Base-by-base conservation (phyloP, 306 rosid species). In the Medicago lupulina region DNA sequence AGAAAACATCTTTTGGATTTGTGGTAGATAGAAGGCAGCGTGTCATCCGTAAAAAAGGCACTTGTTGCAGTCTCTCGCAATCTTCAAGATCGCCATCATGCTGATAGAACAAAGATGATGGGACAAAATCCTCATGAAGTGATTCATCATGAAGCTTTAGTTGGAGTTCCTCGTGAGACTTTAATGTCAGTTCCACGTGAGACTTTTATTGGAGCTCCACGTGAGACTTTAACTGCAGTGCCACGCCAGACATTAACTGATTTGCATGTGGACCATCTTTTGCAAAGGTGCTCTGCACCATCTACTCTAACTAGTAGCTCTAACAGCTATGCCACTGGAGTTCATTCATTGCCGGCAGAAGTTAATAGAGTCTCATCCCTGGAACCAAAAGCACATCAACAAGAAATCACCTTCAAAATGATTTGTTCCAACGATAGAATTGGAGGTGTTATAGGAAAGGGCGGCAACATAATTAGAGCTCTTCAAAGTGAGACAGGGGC, bases 401-500 rank as follows among this genome's bases (percentile, higher is more conserved):
- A 86, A 76, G 98, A 95, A 71, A 85, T 95, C 84, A 81, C 76
- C 73, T 95, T 92, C 76, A 89, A 79, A 84, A 85, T 95, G 76
- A 91, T 95, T 79, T 95, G 97, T 78, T 63, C 93, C 67, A 92
- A 77, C 74, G 93, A 90, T 81, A 88, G 81, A 86, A 88, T 89
- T 79, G 99, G 99, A 64, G 97, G 96, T 79, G 86, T 95, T 40
- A 95, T 95, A 89, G 99, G 99, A 62, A 95, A 89, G 83, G 97
- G 97, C 28, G 99, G 98, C 60, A 64, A 81, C 72, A 88, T 95
- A 81, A 78, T 95, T 55, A 90, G 78, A 88, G 88, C 90, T 63
- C 90, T 95, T 77, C 97, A 95, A 83, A 90, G 81, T 83, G 99
- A 95, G 82, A 89, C 99, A 12, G 98, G 98, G 81, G 93, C 99